Evolutionary conservation across 1,284 basidiomycete genomes (phyloP).

Genomic region (Farysia itapuensis): DNA sequence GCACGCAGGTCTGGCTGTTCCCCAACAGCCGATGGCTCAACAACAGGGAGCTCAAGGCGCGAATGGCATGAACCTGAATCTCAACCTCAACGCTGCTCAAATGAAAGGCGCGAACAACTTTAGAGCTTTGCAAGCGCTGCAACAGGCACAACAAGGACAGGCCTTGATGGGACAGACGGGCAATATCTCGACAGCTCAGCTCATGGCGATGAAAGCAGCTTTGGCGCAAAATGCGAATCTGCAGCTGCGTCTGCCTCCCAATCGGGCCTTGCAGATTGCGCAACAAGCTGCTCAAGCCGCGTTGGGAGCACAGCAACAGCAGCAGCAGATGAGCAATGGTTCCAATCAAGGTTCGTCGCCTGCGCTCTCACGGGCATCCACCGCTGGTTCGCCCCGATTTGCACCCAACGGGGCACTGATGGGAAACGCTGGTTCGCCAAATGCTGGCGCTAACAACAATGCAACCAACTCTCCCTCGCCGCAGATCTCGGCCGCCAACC

Average conservation of each 20-base stretch:
- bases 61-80: slow-evolving; percentile 16
- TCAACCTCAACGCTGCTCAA: slow-evolving; percentile 28
- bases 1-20: slow-evolving; percentile 34
- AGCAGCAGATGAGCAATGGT: slow-evolving; percentile 10
- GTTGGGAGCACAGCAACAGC: slow-evolving; percentile 18
- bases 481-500: slow-evolving; percentile 34
- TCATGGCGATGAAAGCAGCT: slow-evolving; percentile 48
- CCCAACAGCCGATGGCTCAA: slow-evolving; percentile 2
- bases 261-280: slow-evolving; percentile 40
- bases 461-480: slow-evolving; percentile 36
- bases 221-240: slow-evolving; percentile 40
- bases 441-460: slow-evolving; percentile 25
- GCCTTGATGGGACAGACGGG: slow-evolving; percentile 6
- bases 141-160: slow-evolving; percentile 25
- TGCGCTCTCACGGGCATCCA: slow-evolving; percentile 36
- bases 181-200: slow-evolving; percentile 21
- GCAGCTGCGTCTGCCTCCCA: slow-evolving; percentile 41
- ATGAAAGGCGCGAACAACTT: slow-evolving; percentile 25
- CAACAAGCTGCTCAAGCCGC: slow-evolving; percentile 42
- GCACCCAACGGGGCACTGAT: slow-evolving; percentile 31
- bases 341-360: slow-evolving; percentile 33
- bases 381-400: slow-evolving; percentile 32
- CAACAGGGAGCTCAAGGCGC: not conserved
- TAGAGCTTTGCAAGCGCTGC: slow-evolving; percentile 27
- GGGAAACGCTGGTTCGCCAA: slow-evolving; percentile 26